phyloP scores from a whole-genome alignment of 2,329 filamentous ascomycete genomes.

The Alternaria burnsii region DNA sequence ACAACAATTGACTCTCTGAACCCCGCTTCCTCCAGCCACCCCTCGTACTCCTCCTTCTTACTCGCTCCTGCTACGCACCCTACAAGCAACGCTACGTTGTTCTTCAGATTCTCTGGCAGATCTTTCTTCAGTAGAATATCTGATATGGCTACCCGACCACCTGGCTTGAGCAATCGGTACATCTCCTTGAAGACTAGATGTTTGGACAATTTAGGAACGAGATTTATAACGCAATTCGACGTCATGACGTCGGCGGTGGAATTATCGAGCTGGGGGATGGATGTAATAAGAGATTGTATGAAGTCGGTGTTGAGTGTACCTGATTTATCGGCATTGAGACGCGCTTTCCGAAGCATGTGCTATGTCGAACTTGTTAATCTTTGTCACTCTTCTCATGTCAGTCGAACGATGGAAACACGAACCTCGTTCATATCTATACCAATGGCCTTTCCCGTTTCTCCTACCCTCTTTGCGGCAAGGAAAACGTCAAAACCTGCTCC shows the following conservation, averaged over 20 bases:
- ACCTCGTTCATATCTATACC: constrained; percentile 70
- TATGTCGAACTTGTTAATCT: constrained; percentile 31
- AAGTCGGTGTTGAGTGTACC: constrained; percentile 60
- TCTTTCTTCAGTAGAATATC: constrained; percentile 65
- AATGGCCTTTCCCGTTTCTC: constrained; percentile 58
- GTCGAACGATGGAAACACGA: background rate
- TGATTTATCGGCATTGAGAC: constrained; percentile 54
- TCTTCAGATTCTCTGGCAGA: constrained; percentile 59
- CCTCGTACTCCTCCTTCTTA: constrained; percentile 60
- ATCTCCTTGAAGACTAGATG: constrained; percentile 63
- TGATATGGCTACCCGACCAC: constrained; percentile 66
- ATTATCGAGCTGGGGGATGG: background rate
- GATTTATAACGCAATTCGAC: background rate
- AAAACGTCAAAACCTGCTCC: constrained; percentile 68
- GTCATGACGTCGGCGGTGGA: background rate
- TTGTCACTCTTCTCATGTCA: background rate
- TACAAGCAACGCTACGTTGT: constrained; percentile 63
- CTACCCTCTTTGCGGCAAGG: constrained; percentile 61
- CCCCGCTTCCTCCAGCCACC: constrained; percentile 60
- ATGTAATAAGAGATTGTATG: constrained; percentile 34
- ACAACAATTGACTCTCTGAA: constrained; percentile 25
- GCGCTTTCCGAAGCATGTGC: constrained; percentile 65
- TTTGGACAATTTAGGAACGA: constrained; percentile 28
- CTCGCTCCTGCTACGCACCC: constrained; percentile 69
- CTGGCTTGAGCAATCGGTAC: constrained; percentile 63